phyloP scores from a whole-genome alignment of 2,329 filamentous ascomycete genomes.

The Fusarium agapanthi region DNA sequence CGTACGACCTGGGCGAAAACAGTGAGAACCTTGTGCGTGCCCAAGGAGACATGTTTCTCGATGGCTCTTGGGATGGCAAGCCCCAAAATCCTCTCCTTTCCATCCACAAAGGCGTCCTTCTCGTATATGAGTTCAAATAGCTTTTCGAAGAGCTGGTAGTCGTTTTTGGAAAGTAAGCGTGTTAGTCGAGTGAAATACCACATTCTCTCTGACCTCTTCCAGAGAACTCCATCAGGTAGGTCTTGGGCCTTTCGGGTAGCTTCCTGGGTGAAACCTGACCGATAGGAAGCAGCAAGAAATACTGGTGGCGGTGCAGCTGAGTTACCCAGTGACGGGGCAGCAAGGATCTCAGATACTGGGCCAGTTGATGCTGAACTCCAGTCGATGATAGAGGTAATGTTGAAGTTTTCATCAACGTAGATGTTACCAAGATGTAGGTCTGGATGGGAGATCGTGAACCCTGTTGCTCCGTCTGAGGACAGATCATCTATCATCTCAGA shows the following conservation, averaged over 20 bases:
- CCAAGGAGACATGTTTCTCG: too few relatives aligned
- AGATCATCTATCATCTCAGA: neutral
- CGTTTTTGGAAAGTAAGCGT: neutral
- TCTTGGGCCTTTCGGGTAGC: neutral
- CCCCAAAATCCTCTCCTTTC: neutral
- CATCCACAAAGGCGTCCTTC: neutral
- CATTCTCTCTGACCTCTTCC: neutral
- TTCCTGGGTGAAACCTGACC: neutral
- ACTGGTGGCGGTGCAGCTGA: neutral
- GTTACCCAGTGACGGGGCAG: accelerated
- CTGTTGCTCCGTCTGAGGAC: accelerated
- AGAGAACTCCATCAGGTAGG: accelerated
- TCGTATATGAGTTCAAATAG: neutral
- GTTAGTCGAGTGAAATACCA: neutral
- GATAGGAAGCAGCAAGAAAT: neutral
- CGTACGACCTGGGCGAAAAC: too few relatives aligned
- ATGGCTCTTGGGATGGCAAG: neutral
- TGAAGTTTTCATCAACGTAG: neutral
- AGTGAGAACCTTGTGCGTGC: too few relatives aligned
- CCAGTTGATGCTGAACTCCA: neutral
- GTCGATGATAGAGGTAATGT: neutral
- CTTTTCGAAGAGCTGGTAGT: neutral
- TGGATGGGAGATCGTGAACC: neutral
- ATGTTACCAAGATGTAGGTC: neutral
- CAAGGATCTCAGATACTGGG: neutral